These are phyloP conservation scores for Coemansia umbellata DNA, from an alignment of 192 early-diverging fungal species.

Conservation along the genomic window DNA sequence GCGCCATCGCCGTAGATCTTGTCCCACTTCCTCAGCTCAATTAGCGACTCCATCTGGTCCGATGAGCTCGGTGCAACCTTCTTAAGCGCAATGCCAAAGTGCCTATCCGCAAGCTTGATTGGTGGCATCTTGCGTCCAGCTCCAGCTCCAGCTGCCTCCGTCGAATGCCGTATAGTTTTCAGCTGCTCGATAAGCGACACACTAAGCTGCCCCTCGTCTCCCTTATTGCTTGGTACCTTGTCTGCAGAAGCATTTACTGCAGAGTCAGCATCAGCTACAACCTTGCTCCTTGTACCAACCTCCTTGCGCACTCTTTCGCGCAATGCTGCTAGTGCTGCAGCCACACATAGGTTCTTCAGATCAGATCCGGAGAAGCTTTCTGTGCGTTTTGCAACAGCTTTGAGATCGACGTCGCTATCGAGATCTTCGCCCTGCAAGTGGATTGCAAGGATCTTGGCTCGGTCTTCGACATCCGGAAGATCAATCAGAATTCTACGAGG, in stretches of 20 bases:
- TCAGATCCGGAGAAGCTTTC: slow-evolving; percentile 90
- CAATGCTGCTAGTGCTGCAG: slow-evolving; percentile 69
- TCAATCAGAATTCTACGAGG: slow-evolving; percentile 90
- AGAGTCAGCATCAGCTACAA: neutral
- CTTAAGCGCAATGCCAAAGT: slow-evolving; percentile 83
- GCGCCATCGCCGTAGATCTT: slow-evolving; percentile 79
- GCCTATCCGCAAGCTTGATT: slow-evolving; percentile 40
- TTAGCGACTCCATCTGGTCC: slow-evolving; percentile 85
- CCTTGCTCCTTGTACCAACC: slow-evolving; percentile 3
- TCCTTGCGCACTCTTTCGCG: slow-evolving; percentile 59
- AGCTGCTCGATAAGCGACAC: slow-evolving; percentile 40
- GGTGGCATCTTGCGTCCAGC: neutral
- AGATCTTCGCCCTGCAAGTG: slow-evolving; percentile 78
- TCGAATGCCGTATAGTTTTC: slow-evolving; percentile 15
- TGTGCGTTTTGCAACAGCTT: slow-evolving; percentile 65
- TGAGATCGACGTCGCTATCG: slow-evolving; percentile 55
- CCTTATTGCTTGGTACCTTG: neutral
- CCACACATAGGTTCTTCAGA: slow-evolving; percentile 90
- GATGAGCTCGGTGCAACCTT: slow-evolving; percentile 83
- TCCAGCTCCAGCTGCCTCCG: slow-evolving; percentile 11
- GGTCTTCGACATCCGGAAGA: slow-evolving; percentile 74
- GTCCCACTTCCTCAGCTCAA: slow-evolving; percentile 91
- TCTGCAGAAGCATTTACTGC: neutral
- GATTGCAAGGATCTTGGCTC: slow-evolving; percentile 67
- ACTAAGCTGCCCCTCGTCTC: slow-evolving; percentile 20